Evolutionary conservation across 345 rosid species (phyloP).

Genomic region (Syzygium jambos): DNA sequence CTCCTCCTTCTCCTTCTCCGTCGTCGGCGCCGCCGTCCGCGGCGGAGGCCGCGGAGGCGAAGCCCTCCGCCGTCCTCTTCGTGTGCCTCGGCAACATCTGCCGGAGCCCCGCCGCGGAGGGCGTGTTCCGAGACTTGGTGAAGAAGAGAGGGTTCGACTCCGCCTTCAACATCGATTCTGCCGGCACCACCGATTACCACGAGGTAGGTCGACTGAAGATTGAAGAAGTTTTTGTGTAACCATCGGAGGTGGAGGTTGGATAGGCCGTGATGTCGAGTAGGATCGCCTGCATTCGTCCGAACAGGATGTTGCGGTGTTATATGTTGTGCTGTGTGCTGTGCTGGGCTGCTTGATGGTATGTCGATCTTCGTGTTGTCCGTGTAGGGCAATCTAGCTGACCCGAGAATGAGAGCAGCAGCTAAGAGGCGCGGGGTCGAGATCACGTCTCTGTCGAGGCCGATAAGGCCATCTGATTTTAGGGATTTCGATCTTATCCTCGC

Average conservation of each 20-base stretch:
- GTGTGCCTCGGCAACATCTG: conserved; percentile 93
- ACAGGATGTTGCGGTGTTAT: background rate
- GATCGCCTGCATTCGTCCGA: background rate
- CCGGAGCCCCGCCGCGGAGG: conserved; percentile 98
- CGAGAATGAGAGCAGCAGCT: conserved; percentile 87
- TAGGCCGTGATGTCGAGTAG: background rate
- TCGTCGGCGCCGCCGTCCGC: conserved; percentile 4
- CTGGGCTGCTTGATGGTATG: background rate
- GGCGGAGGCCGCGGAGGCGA: conserved; percentile 14
- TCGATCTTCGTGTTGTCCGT: background rate
- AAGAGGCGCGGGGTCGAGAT: conserved; percentile 80
- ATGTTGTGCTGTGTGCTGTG: background rate
- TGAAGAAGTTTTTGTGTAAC: no score
- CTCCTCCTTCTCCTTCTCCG: conserved; percentile 15
- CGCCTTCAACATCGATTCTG: conserved; percentile 78
- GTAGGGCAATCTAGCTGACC: conserved; percentile 76
- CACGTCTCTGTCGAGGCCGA: conserved; percentile 90
- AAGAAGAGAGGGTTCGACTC: conserved; percentile 63
- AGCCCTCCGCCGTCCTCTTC: conserved; percentile 76
- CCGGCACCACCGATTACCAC: conserved; percentile 81
- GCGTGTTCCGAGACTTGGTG: conserved; percentile 72
- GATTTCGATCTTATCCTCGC: conserved; percentile 90
- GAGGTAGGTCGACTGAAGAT: conserved; percentile 35
- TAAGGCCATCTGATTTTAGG: conserved; percentile 66
- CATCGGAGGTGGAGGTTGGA: background rate